Evolutionary conservation across 495 filamentous ascomycete genomes (phyloP), one percentile per base, ranked within the genome.

Genomic region (Cladorrhinum samala): DNA sequence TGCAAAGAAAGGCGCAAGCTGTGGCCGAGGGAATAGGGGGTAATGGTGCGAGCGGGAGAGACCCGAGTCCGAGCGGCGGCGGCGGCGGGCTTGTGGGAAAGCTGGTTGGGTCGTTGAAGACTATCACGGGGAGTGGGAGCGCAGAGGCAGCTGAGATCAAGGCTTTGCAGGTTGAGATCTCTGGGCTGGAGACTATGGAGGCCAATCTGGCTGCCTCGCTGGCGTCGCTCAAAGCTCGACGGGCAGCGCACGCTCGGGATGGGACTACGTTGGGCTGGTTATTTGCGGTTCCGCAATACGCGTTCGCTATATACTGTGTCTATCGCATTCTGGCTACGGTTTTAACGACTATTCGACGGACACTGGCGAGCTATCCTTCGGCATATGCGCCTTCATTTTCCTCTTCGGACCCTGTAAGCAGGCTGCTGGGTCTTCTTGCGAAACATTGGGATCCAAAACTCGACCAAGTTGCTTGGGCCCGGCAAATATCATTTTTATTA

Each of bases 101-200:
- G 61, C 72, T 89, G 23, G 68, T 89, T 11, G 83, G 81, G 16
- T 76, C 68, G 1, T 42, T 70, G 23, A 70, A 65, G 14, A 58
- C 72, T 19, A 72, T 91, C 9, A 38, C 60, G 24, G 82, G 83
- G 11, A 78, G 78, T 19, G 81, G 78, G 49, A 66, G 74, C 14
- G 83, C 64, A 14, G 73, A 90, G 48, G 66, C 74, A 1, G 76
- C 82, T 49, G 88, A 89, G 66, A 74, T 84, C 16, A 77, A 77
- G 53, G 69, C 80, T 1, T 74, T 93, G 1, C 72, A 82, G 38
- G 72, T 88, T n/a, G 88, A 93, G 59, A 85, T 91, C 46, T 71
- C 77, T n/a, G 88, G 88, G 0, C 76, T 93, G 17, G 81, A 86
- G 62, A 81, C 83, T 2, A 92, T 92, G 88, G 79, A 81, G 55